Evolutionary conservation across 2,329 filamentous ascomycete species (phyloP), one percentile per base, ranked within the genome.

Genomic region (Madurella mycetomatis): DNA sequence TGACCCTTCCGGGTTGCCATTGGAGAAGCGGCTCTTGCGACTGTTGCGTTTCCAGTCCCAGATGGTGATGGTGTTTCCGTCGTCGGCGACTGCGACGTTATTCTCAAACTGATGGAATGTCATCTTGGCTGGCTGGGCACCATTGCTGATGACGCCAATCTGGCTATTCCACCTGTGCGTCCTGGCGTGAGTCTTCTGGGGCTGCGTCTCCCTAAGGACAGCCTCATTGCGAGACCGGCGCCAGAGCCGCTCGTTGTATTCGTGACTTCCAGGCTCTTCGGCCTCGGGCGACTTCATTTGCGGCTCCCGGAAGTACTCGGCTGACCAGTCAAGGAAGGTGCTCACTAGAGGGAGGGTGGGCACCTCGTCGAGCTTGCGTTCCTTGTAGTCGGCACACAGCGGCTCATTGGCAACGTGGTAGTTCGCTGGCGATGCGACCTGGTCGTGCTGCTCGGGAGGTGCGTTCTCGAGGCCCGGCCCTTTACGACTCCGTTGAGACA

Each of bases 41-140:
- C 79, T 80, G 60, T 87, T 84, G 51, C 82, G 83, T 71, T 90
- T 86, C 88, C 92, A 99, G 70, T 99, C 94, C 89, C 94, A 97
- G 31, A 99, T 83, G 54, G 83, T 86, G 62, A 97, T 85, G 3
- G 86, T 95, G 70, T 99, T 95, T 52, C 88, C 85, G 64, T 96
- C 92, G 70, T 99, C 94, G 12, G 91, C 90, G 12, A 96, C 90
- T 1, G 94, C 90, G 17, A 99, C 81, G 67, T 97, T 92, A 65
- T 96, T 89, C 68, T 99, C 94, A 64, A 96, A 99, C 68, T 99
- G 94, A 72, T 99, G 94, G 70, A 97, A 96, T 5, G 89, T 88
- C 86, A 99, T 88, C 73, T 92, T 95, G 59, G 86, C 84, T 0
- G 94, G 92, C 68, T 96, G 94, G 32, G 87, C 88, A 31, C 86